Evolutionary conservation across 441 rosid genomes (phyloP).

Genomic region (Populus hybrid): DNA sequence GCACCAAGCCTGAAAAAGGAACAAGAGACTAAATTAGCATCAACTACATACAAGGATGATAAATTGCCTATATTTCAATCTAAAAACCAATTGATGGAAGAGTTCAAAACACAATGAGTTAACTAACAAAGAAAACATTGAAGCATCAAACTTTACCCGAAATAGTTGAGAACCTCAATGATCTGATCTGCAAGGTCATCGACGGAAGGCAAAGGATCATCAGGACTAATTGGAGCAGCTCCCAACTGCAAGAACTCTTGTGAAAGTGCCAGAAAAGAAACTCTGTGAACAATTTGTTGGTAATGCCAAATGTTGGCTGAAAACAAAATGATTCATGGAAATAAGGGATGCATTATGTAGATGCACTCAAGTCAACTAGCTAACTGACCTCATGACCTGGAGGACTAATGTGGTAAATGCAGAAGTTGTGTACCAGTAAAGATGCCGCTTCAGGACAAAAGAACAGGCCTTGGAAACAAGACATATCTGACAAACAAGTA

Average conservation of each 20-base stretch:
- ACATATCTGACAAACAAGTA: slow-evolving; percentile 51
- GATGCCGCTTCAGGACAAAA: slow-evolving; percentile 91
- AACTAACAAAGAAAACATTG: not conserved
- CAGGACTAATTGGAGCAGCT: slow-evolving; percentile 57
- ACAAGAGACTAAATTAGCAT: slow-evolving; percentile 13
- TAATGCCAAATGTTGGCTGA: slow-evolving; percentile 12
- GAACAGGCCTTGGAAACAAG: slow-evolving; percentile 85
- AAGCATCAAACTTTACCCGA: slow-evolving; percentile 43
- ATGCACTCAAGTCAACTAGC: slow-evolving; percentile 12
- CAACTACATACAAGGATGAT: not conserved
- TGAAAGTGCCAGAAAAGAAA: slow-evolving; percentile 41
- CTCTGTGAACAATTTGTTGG: slow-evolving; percentile 36
- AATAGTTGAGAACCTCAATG: slow-evolving; percentile 75
- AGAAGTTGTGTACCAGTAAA: slow-evolving; percentile 82
- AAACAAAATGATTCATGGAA: slow-evolving; percentile 21
- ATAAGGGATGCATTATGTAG: not conserved
- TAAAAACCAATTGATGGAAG: not conserved
- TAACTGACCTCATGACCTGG: slow-evolving; percentile 92
- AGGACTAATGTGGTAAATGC: slow-evolving; percentile 87
- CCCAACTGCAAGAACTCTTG: slow-evolving; percentile 90
- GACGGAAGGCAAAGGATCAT: slow-evolving; percentile 53
- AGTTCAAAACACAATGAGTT: not conserved
- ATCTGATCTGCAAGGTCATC: slow-evolving; percentile 92
- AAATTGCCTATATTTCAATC: not conserved
- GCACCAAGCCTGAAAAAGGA: slow-evolving; percentile 61